Evolutionary conservation across 2,329 filamentous ascomycete genomes (phyloP).

Genomic region (Penicillium palitans): DNA sequence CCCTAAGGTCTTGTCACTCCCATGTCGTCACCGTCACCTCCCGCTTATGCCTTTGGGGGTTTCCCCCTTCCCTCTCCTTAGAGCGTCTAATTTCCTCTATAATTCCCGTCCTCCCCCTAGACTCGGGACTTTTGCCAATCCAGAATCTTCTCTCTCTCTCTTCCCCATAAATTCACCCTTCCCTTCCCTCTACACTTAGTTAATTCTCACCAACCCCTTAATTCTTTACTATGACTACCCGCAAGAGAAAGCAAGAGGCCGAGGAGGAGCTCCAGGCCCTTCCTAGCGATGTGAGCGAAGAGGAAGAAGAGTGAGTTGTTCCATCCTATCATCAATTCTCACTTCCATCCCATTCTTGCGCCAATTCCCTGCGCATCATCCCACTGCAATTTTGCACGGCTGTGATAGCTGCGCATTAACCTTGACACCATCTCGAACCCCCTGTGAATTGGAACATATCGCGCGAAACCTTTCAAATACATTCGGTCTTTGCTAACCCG

Average conservation of each 20-base stretch:
- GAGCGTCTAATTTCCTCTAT: constrained; percentile 18
- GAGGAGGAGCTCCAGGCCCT: constrained; percentile 51
- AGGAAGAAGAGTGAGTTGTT: constrained; percentile 51
- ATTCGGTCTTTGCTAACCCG: constrained; percentile 7
- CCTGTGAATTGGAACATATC: background rate
- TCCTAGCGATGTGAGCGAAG: constrained; percentile 52
- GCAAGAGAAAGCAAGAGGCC: constrained; percentile 52
- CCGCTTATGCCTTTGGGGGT: constrained; percentile 16
- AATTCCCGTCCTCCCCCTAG: constrained; percentile 20
- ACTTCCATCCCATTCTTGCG: constrained; percentile 4
- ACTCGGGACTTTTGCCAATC: constrained; percentile 15
- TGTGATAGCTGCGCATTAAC: constrained; percentile 2
- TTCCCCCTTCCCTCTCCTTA: constrained; percentile 9
- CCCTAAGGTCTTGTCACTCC: constrained; percentile 9
- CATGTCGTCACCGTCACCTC: constrained; percentile 29
- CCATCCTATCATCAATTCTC: background rate
- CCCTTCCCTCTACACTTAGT: constrained; percentile 18
- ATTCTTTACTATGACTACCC: constrained; percentile 48
- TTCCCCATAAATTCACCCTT: constrained; percentile 1
- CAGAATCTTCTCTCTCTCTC: constrained; percentile 25
- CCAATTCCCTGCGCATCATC: background rate
- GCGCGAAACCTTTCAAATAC: background rate
- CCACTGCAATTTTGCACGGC: background rate
- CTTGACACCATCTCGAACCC: background rate
- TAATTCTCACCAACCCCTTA: constrained; percentile 35